Evolutionary conservation across 2,329 filamentous ascomycete species (phyloP), one percentile per base, ranked within the genome.

Genomic region (Didymosphaeria variabile): DNA sequence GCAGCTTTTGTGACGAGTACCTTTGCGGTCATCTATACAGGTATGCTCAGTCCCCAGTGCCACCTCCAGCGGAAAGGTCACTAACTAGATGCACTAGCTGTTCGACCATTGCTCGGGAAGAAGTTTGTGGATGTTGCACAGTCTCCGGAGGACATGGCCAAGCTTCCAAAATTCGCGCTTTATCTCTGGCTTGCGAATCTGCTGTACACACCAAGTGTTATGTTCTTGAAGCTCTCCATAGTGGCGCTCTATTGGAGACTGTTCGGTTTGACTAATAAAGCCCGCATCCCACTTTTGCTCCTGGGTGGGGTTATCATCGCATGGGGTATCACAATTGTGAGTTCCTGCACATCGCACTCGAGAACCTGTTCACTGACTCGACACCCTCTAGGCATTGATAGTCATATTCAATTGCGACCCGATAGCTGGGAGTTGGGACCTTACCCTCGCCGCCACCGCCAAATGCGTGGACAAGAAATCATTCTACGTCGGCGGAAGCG

Each of bases 201-300:
- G 1, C 40, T 73, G 5, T 73, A 73, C 55, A 59, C 62, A 1
- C 55, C 57, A 21, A 52, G 57, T 9, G 67, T 72, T 13, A 52
- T 57, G n/a, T 47, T 57, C 6, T 66, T 68, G 38, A 73, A 73
- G 49, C 64, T 72, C n/a, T 67, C 69, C 0, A 62, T 73, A 2
- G 50, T 73, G 1, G 69, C 68, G 6, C 71, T 72, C 52, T 73
- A 73, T 40, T 72, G 69, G 70, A 64, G 66, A 2, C 55, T 73
- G 15, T 73, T 73, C 13, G 60, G 61, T n/a, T 56, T 72, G 36
- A 65, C 63, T 23, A 26, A 17, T 13, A 55, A 42, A n/a, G 36
- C 31, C 57, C 66, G 15, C 57, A 59, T 5, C 57, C 57, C 19
- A 55, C 59, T 15, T 64, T 65, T 34, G 57, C 55, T 64, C 12